Conservation (phyloP, 257 asterid species). For the Nicotiana otophora region DNA sequence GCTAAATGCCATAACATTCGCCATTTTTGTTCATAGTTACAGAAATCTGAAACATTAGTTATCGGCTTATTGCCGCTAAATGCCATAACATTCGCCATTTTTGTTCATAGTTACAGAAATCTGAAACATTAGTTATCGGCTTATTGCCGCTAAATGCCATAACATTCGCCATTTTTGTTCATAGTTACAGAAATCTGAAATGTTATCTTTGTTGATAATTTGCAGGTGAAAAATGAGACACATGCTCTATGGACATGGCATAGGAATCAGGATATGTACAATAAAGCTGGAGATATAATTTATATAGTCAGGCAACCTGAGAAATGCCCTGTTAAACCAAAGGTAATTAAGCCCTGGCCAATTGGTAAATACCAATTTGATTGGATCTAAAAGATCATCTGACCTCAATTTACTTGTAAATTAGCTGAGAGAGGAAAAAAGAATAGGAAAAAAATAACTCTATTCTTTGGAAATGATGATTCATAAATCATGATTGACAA, state of each 20-base stretch:
- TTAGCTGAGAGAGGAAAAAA: not conserved
- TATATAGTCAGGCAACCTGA: slow-evolving; percentile 78
- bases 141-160: not conserved
- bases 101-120: not conserved
- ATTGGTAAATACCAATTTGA: not conserved
- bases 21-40: not conserved
- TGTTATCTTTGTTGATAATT: not conserved
- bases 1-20: not conserved
- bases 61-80: too few species aligned
- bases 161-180: not conserved
- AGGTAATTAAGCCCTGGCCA: slow-evolving; percentile 37
- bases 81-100: not conserved
- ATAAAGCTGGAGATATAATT: slow-evolving; percentile 63
- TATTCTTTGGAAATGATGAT: not conserved
- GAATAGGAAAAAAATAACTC: not conserved
- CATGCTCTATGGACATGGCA: slow-evolving; percentile 98
- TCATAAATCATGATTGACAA: not conserved
- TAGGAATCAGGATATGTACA: slow-evolving; percentile 81
- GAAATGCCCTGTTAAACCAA: slow-evolving; percentile 41
- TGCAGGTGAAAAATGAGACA: slow-evolving; percentile 79
- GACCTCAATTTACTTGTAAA: not conserved
- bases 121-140: too few species aligned
- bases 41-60: too few species aligned
- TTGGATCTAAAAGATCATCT: not conserved
- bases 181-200: not conserved